Conservation (phyloP, 2,329 filamentous ascomycete genomes). For the Seiridium cupressi region DNA sequence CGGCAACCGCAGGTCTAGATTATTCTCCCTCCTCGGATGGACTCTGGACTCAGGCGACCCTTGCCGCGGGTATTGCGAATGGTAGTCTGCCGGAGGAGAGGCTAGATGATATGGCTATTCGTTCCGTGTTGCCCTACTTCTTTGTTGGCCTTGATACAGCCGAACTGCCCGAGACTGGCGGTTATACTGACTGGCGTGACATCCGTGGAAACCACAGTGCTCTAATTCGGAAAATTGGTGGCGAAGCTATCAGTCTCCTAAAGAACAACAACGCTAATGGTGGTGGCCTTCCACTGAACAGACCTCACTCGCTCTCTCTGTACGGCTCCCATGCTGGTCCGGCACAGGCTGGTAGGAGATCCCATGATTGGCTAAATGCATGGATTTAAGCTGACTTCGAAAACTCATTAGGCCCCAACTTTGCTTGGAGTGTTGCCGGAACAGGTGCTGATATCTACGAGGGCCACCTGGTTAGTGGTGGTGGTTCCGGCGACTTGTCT, state of each 20-base stretch:
- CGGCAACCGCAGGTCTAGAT: constrained; percentile 3
- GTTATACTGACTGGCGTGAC: constrained; percentile 6
- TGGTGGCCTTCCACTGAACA: constrained; percentile 54
- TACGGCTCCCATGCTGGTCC: constrained; percentile 59
- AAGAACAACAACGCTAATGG: constrained; percentile 50
- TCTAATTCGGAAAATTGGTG: constrained; percentile 10
- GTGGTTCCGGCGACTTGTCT: constrained; percentile 49
- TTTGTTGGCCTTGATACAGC: constrained; percentile 11
- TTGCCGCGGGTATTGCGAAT: constrained; percentile 8
- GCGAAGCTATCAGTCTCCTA: constrained; percentile 59
- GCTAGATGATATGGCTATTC: constrained; percentile 15
- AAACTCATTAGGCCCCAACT: constrained; percentile 29
- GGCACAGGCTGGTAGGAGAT: constrained; percentile 43
- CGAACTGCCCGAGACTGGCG: constrained; percentile 4
- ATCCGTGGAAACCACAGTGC: constrained; percentile 13
- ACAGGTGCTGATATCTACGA: constrained; percentile 6
- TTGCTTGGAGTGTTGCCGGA: constrained; percentile 7
- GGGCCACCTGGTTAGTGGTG: constrained; percentile 45
- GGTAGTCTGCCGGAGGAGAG: constrained; percentile 14
- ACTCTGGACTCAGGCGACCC: constrained; percentile 1
- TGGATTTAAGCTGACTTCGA: background rate
- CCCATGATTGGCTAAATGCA: too few species aligned
- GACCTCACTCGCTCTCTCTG: constrained; percentile 38
- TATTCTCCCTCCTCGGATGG: background rate
- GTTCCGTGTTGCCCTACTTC: constrained; percentile 15